These are phyloP conservation scores for Circinella umbellata DNA, from an alignment of 371 early-diverging fungal genomes.

Conservation along the genomic window DNA sequence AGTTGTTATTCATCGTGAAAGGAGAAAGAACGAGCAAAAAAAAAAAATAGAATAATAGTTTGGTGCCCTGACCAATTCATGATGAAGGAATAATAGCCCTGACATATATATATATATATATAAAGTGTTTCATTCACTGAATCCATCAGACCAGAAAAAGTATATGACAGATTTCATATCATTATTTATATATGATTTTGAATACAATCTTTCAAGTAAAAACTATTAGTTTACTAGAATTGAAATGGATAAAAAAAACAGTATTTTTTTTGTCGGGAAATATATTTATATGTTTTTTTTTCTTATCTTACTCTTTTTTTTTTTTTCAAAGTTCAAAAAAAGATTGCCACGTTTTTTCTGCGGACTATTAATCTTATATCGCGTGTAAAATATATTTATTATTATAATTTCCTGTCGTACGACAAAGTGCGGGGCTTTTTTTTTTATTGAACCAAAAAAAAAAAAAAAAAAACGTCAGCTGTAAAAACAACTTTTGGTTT, in stretches of 20 bases:
- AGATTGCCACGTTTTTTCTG: conserved; percentile 1
- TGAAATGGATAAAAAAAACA: no score
- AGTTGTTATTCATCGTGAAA: conserved; percentile 4
- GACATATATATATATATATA: no score
- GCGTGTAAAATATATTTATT: not conserved
- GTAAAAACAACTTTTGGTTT: not conserved
- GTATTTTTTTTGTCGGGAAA: not conserved
- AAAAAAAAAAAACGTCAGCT: conserved; percentile 17
- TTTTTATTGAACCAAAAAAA: not conserved
- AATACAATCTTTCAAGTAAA: no score
- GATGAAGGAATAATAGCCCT: no score
- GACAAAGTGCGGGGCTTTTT: not conserved
- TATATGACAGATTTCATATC: no score
- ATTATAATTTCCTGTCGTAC: conserved; percentile 5
- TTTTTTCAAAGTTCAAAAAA: not conserved
- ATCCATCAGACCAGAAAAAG: no score
- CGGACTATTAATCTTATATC: conserved; percentile 9
- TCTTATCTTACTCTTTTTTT: not conserved
- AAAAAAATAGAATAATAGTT: no score
- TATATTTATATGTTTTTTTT: not conserved
- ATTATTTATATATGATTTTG: no score
- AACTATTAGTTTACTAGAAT: no score
- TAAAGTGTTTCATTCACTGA: no score
- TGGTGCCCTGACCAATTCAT: no score
- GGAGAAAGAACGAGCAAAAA: not conserved